Base-by-base conservation (phyloP, 2,329 filamentous ascomycete species). In the Fusarium newnesense region DNA sequence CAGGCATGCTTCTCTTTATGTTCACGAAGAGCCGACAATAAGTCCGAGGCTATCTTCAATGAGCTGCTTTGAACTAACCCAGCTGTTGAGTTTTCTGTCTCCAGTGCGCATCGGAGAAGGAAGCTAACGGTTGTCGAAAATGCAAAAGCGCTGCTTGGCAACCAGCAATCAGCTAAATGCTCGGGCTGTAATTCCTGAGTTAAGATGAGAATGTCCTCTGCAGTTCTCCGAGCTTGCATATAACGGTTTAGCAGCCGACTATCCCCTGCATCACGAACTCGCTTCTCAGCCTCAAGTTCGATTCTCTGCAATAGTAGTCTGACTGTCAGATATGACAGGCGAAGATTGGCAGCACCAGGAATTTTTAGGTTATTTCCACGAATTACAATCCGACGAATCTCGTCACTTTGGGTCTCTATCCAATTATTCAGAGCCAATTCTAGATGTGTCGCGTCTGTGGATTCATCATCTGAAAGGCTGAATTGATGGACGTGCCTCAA, bases 41-140 rank as follows among this genome's bases (percentile, higher is more conserved):
- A 79, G 26, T 84, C 82, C 9, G 78, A 80, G 1, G 86, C 84
- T 60, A 87, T 81, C n/a, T 78, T 77, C 15, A 87, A 77, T 0
- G 84, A 84, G 11, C 73, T 76, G 52, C 82, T 83, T 43, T 82
- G 79, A 5, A 79, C 79, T 2, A 85, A 78, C 0, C 79, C 79
- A 0, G 73, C 70, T 1, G 80, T 75, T 2, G 80, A 80, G 15
- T 80, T 83, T 61, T 84, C 83, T 7, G 83, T 82, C 61, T 86
- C 83, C 5, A 88, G 76, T 0, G 84, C 85, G 63, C 84, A 86
- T 5, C 87, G 82, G 13, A 89, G 77, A 34, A 88, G 76, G 43
- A 88, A 87, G 44, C 84, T 87, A 19, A 85, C 83, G 0, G 87
- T 85, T 4, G 85, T 84, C 0, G 85, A 83, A n/a, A 87, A 83